Conservation (phyloP, 2,329 filamentous ascomycete genomes). For the Aspergillus sp. region DNA sequence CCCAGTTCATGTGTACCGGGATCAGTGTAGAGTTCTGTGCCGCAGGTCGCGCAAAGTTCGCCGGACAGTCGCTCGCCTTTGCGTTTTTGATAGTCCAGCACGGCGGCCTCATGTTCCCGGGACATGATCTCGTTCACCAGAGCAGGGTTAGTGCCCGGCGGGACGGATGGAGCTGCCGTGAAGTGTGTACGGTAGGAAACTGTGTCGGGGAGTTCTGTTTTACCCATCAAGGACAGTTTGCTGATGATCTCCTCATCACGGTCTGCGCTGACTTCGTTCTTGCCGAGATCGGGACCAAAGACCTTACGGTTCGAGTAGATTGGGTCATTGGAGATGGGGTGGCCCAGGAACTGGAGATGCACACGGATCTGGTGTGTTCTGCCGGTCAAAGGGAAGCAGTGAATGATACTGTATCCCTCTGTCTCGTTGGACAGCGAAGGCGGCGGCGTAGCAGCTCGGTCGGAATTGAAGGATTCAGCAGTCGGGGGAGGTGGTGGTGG, state of each 20-base stretch:
- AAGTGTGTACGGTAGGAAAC: constrained; percentile 70
- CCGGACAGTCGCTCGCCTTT: constrained; percentile 94
- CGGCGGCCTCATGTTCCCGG: constrained; percentile 68
- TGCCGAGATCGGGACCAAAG: constrained; percentile 77
- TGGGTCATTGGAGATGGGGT: constrained; percentile 94
- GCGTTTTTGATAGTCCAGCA: constrained; percentile 81
- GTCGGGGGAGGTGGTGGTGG: constrained; percentile 42
- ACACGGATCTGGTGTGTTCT: constrained; percentile 93
- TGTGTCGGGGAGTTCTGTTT: constrained; percentile 84
- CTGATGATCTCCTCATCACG: constrained; percentile 88
- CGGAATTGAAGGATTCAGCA: constrained; percentile 12
- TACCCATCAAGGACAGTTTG: constrained; percentile 83
- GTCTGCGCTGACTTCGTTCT: constrained; percentile 60
- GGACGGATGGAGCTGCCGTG: constrained; percentile 33
- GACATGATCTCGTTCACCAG: constrained; percentile 38
- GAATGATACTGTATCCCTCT: constrained; percentile 87
- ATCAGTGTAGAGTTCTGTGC: constrained; percentile 88
- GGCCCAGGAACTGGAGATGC: constrained; percentile 87
- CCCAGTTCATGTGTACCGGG: constrained; percentile 85
- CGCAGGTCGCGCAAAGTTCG: constrained; percentile 71
- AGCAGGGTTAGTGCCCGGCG: constrained; percentile 30
- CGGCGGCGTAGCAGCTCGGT: constrained; percentile 26
- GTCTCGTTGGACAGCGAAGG: constrained; percentile 38
- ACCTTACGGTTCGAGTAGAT: constrained; percentile 95
- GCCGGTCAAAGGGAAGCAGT: constrained; percentile 88